A percentile compares a stretch with the other conserved stretches of the same genome.
phyloP scores from a whole-genome alignment of 768 basidiomycete genomes.

The Boletus tomentosulus region DNA sequence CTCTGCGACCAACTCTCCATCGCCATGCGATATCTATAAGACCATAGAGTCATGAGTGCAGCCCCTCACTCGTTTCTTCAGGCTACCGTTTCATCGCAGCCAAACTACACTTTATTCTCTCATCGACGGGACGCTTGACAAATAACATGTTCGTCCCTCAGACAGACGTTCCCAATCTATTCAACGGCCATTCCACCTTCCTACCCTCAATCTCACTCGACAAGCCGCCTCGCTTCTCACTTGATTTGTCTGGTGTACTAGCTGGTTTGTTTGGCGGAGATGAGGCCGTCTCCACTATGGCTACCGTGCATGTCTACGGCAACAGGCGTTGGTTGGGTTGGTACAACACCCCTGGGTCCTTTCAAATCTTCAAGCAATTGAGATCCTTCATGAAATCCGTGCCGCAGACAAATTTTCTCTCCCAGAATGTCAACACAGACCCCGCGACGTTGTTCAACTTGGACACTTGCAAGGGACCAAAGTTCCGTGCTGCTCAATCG shows the following conservation, averaged over 20 bases:
- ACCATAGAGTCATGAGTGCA: background rate
- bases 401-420: background rate
- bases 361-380: slow-evolving; percentile 23
- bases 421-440: slow-evolving; percentile 9
- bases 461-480: slow-evolving; percentile 39
- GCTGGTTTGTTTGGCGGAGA: slow-evolving; percentile 29
- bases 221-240: slow-evolving; percentile 5
- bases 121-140: background rate
- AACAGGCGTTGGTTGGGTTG: slow-evolving; percentile 30
- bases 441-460: slow-evolving; percentile 18
- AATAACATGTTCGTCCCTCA: background rate
- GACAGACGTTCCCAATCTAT: background rate
- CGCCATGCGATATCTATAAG: background rate
- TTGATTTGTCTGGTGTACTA: slow-evolving; percentile 24
- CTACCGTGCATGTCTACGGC: slow-evolving; percentile 25
- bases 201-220: slow-evolving; percentile 1
- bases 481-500: slow-evolving; percentile 69
- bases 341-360: slow-evolving; percentile 34
- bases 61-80: background rate
- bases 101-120: background rate
- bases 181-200: background rate
- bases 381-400: slow-evolving; percentile 12
- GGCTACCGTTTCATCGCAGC: background rate
- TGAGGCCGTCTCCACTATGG: slow-evolving; percentile 30
- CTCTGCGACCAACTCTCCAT: too few relatives aligned